Evolutionary conservation across 306 rosid genomes (phyloP).

Genomic region (Amphicarpaea edgeworthii): DNA sequence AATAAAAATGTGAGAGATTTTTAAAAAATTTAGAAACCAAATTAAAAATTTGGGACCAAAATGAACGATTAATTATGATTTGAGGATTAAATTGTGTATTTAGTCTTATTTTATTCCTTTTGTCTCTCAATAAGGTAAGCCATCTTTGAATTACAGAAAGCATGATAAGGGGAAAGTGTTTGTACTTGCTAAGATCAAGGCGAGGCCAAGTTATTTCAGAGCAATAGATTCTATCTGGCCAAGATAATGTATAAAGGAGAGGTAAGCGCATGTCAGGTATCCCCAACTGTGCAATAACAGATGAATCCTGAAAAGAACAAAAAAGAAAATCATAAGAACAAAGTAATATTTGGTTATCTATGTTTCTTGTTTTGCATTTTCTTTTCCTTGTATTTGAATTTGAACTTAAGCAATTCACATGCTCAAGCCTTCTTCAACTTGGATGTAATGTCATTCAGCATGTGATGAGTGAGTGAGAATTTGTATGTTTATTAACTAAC

Average conservation of each 20-base stretch:
- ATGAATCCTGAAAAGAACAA: conserved; percentile 77
- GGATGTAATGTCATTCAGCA: neutral
- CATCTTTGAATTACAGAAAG: neutral
- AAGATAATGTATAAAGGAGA: conserved; percentile 82
- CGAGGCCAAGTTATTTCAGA: conserved; percentile 94
- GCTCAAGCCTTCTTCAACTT: neutral
- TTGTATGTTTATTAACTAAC: neutral
- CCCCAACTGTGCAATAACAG: conserved; percentile 86
- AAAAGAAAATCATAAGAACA: neutral
- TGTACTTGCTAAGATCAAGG: conserved; percentile 90
- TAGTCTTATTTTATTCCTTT: no score
- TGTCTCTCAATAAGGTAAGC: neutral
- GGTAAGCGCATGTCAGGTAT: conserved; percentile 94
- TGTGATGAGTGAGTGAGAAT: conserved; percentile 5
- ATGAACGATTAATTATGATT: no score
- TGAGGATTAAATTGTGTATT: no score
- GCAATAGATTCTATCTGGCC: conserved; percentile 87
- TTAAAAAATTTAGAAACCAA: no score
- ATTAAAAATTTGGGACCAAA: no score
- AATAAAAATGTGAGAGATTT: no score
- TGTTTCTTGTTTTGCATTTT: conserved; percentile 22
- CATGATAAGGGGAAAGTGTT: conserved; percentile 33
- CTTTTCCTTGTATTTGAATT: neutral
- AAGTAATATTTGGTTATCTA: neutral
- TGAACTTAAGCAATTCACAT: conserved; percentile 6